Base-by-base conservation (phyloP, 2,329 filamentous ascomycete genomes). In the Albophoma yamanashiensis region DNA sequence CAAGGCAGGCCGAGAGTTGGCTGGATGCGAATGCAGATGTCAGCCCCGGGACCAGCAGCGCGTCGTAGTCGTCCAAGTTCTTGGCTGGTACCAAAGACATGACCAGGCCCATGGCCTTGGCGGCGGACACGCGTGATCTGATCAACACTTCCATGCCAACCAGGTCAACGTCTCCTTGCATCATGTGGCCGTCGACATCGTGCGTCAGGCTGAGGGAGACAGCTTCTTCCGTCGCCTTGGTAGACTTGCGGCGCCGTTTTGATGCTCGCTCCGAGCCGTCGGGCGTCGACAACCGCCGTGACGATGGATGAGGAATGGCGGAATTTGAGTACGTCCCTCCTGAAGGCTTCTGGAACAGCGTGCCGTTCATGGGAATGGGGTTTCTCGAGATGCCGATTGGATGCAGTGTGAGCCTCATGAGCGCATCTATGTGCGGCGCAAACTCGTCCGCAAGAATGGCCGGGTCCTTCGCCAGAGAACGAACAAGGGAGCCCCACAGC, bases 161-260 rank as follows among this genome's bases (percentile, higher is more conserved):
- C 50, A 99, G 80, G 69, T 99, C 95, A 55, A 97, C 88, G 68
- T 99, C 95, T 58, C 95, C 94, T 70, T 93, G 90, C 79, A 99
- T 92, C 88, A 99, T 97, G 66, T 96, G 92, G 12, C 92, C 94
- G 71, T 99, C 94, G 22, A 99, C 91, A 72, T 99, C 96, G 73
- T 99, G 94, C 1, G 89, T 84, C n/a, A 89, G 78, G n/a, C 78
- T 82, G 4, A 82, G 75, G 1, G 83, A 76, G 1, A 82, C 77
- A 11, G 82, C 75, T 36, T 92, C 88, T 59, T 94, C 58, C 38
- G 42, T 90, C 25, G 83, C 76, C 77, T 95, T 96, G n/a, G 89
- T 86, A 0, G 89, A 89, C 73, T 92, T 95, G 62, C 92, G 86
- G 40, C 92, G 84, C 64, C 91, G 87, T 74, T 94, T 91, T 2